Conservation (phyloP, 768 basidiomycete genomes). For the Termitomyces sp. region DNA sequence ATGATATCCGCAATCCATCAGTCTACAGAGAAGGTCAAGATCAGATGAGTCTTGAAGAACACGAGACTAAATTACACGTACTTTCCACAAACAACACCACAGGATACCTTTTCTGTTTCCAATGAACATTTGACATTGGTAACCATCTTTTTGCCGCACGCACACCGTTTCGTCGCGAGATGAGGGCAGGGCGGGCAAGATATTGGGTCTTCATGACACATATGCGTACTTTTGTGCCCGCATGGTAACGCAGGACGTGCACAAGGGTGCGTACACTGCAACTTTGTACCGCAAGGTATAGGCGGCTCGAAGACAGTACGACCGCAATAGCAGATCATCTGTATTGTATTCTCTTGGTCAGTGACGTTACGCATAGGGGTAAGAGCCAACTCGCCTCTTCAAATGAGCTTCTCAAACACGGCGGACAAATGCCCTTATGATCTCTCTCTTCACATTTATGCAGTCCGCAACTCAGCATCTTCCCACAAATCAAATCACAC, state of each 20-base stretch:
- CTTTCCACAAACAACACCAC: conserved; percentile 79
- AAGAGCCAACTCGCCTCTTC: conserved; percentile 62
- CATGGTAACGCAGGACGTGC: conserved; percentile 61
- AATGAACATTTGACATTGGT: conserved; percentile 81
- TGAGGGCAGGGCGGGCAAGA: conserved; percentile 86
- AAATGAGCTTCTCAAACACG: conserved; percentile 84
- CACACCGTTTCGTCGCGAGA: conserved; percentile 74
- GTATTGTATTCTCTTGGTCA: conserved; percentile 1
- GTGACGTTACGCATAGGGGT: background rate
- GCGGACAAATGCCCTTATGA: conserved; percentile 76
- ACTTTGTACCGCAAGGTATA: conserved; percentile 76
- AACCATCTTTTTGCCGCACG: conserved; percentile 82
- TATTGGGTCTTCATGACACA: conserved; percentile 69
- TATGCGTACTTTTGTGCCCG: conserved; percentile 76
- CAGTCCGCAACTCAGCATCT: conserved; percentile 65
- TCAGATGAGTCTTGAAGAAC: background rate
- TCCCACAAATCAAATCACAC: conserved; percentile 79
- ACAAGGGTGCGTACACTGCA: conserved; percentile 81
- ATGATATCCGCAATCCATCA: conserved; percentile 85
- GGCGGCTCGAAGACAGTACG: conserved; percentile 87
- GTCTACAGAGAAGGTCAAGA: conserved; percentile 24
- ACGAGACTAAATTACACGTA: conserved; percentile 25
- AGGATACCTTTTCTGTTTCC: conserved; percentile 70
- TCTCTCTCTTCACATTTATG: conserved; percentile 78
- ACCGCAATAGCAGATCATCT: conserved; percentile 80